phyloP scores from a whole-genome alignment of 1,139 yeast genomes.

The Candida anutae region DNA sequence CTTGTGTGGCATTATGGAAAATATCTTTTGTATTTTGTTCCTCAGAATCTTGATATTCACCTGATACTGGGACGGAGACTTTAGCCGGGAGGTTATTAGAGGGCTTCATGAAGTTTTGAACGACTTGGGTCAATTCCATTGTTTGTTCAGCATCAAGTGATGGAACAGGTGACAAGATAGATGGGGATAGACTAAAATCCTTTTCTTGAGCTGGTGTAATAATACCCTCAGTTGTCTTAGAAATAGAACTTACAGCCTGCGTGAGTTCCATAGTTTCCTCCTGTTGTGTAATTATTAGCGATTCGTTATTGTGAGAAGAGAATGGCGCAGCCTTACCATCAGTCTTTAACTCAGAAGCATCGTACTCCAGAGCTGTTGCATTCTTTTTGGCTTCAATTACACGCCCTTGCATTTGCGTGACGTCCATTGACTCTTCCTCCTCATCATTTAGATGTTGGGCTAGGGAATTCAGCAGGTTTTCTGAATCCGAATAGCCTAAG shows the following conservation, averaged over 20 bases:
- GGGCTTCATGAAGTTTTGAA: not conserved
- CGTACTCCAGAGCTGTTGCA: slow-evolving; percentile 5
- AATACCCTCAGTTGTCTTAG: too few species aligned
- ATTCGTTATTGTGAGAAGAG: not conserved
- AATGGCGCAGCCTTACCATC: not conserved
- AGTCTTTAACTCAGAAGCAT: slow-evolving; percentile 4
- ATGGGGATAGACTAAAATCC: too few species aligned
- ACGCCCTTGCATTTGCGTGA: not conserved
- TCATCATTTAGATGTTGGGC: too few species aligned
- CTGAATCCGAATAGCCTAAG: too few species aligned
- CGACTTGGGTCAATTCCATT: slow-evolving; percentile 7
- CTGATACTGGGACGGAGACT: not conserved
- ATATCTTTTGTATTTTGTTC: not conserved
- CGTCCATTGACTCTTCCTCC: slow-evolving; percentile 1
- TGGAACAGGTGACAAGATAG: too few species aligned
- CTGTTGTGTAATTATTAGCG: not conserved
- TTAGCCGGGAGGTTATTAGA: not conserved
- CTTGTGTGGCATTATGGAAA: too few species aligned
- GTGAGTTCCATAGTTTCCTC: slow-evolving; percentile 8
- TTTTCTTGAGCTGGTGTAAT: not conserved
- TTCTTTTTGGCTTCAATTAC: slow-evolving; percentile 10
- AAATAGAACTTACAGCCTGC: slow-evolving; percentile 1
- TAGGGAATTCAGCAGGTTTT: too few species aligned
- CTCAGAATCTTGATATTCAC: not conserved
- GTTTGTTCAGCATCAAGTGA: slow-evolving; percentile 1